Evolutionary conservation across 2,329 filamentous ascomycete species (phyloP).

Genomic region (Paecilomyces sp.): DNA sequence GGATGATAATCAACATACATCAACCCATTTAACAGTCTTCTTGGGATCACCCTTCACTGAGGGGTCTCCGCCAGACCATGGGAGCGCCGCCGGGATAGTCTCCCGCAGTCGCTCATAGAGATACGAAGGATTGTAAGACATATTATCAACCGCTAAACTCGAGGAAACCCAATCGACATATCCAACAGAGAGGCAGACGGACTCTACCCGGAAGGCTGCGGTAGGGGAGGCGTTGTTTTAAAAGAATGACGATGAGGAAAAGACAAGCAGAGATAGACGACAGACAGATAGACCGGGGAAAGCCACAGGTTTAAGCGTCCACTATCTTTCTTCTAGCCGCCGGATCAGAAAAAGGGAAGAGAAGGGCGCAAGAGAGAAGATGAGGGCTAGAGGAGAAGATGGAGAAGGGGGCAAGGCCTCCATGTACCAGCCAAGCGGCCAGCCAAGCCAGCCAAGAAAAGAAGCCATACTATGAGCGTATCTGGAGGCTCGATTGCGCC

Average conservation of each 20-base stretch:
- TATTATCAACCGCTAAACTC: neutral
- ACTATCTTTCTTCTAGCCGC: neutral
- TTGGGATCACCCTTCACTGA: conserved; percentile 23
- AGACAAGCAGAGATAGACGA: neutral
- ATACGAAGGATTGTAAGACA: conserved; percentile 6
- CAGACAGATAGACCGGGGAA: neutral
- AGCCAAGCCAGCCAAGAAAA: neutral
- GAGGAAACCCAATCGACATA: neutral
- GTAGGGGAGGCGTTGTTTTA: neutral
- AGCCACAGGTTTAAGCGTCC: neutral
- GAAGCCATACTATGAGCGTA: neutral
- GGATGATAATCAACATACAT: conserved; percentile 38
- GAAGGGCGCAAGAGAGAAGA: neutral
- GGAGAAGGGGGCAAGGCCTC: neutral
- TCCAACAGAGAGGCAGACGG: neutral
- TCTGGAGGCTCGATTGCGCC: neutral
- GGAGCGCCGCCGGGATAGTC: conserved; percentile 10
- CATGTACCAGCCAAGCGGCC: neutral
- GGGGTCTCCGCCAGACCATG: conserved; percentile 14
- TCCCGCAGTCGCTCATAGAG: conserved; percentile 11
- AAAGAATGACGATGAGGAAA: neutral
- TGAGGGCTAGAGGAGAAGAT: too few relatives aligned
- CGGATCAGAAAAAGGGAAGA: neutral
- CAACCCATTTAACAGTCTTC: conserved; percentile 51
- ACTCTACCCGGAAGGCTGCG: neutral